A percentile compares a stretch with the other conserved stretches of the same genome.
Conservation (phyloP, 2,329 filamentous ascomycete species). For the Hypoxylon sp. region DNA sequence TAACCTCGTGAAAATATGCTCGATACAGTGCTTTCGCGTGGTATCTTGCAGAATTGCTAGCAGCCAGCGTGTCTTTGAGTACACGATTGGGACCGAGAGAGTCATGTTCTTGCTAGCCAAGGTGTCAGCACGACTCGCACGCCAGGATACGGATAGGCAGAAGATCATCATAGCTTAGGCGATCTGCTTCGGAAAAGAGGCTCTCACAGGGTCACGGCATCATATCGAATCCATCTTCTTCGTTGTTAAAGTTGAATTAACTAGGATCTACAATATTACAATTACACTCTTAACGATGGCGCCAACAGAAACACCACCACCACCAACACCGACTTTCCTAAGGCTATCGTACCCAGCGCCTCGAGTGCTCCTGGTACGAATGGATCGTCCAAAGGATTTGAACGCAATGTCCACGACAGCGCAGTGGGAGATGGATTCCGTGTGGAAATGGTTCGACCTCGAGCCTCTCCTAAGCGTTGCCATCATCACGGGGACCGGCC, state of each 20-base stretch:
- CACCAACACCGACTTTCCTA: slow-evolving; percentile 54
- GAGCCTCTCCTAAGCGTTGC: slow-evolving; percentile 49
- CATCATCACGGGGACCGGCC: slow-evolving; percentile 50
- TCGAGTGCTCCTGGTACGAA: slow-evolving; percentile 58
- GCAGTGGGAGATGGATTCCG: slow-evolving; percentile 59
- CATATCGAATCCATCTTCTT: slow-evolving; percentile 1
- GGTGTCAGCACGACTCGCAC: slow-evolving; percentile 10
- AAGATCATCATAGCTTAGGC: neutral
- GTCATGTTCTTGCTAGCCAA: slow-evolving; percentile 9
- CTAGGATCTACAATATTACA: slow-evolving; percentile 1
- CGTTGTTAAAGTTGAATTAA: neutral
- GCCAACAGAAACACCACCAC: slow-evolving; percentile 54
- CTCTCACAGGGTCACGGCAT: slow-evolving; percentile 3
- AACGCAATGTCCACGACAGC: slow-evolving; percentile 60
- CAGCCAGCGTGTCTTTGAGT: neutral
- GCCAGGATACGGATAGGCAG: slow-evolving; percentile 1
- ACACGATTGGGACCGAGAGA: slow-evolving; percentile 10
- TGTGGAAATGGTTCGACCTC: slow-evolving; percentile 54
- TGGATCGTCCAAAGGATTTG: slow-evolving; percentile 58
- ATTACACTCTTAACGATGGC: slow-evolving; percentile 32
- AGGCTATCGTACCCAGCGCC: slow-evolving; percentile 59
- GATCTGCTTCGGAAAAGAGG: neutral
- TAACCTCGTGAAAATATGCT: slow-evolving; percentile 5
- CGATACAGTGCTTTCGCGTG: slow-evolving; percentile 24
- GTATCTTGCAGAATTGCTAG: slow-evolving; percentile 20